Conservation (phyloP, 2,329 filamentous ascomycete genomes). For the Ilyonectria robusta region DNA sequence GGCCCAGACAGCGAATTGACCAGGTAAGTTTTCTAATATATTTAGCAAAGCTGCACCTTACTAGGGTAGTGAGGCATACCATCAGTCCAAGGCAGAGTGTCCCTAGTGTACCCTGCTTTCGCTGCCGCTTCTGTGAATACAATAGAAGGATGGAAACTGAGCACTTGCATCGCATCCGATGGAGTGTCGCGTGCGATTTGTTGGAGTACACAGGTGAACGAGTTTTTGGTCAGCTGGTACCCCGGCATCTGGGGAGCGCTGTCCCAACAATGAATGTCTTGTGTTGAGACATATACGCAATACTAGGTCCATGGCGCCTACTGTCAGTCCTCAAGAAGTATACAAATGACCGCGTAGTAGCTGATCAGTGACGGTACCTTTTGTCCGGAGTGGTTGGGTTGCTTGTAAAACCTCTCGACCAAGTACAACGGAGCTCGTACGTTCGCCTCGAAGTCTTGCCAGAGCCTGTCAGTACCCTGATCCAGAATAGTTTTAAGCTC, state of each 20-base stretch:
- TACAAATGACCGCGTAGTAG: background rate
- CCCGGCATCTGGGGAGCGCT: conserved; percentile 38
- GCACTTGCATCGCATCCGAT: conserved; percentile 53
- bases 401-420: conserved; percentile 39
- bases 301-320: conserved; percentile 14
- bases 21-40: conserved; percentile 54
- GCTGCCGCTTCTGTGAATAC: conserved; percentile 52
- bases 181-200: conserved; percentile 52
- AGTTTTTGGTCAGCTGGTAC: conserved; percentile 57
- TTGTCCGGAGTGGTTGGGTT: conserved; percentile 24
- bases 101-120: conserved; percentile 38
- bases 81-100: conserved; percentile 41
- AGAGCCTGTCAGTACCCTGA: conserved; percentile 39
- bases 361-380: conserved; percentile 19
- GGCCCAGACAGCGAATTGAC: conserved; percentile 60
- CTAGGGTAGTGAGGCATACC: conserved; percentile 14
- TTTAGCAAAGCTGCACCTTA: background rate
- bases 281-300: conserved; percentile 32
- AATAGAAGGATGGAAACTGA: conserved; percentile 58
- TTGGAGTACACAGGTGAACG: conserved; percentile 53
- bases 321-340: no score
- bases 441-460: conserved; percentile 43
- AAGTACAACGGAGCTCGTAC: conserved; percentile 35
- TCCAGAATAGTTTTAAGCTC: conserved; percentile 34
- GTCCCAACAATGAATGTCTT: conserved; percentile 48